Conservation (phyloP, 345 rosid species). For the Hypericum androsaemum region DNA sequence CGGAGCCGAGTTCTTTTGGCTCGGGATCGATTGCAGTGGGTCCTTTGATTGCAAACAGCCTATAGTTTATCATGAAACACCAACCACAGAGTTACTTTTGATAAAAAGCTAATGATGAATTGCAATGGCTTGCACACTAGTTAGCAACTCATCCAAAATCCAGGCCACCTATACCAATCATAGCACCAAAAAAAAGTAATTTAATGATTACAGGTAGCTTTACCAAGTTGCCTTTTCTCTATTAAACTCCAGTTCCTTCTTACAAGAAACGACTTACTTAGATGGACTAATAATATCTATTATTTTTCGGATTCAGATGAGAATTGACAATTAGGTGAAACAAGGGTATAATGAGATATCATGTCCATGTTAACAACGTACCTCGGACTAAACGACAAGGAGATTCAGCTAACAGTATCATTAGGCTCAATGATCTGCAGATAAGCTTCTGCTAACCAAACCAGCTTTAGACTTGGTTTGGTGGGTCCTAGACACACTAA, state of each 20-base stretch:
- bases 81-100: not conserved
- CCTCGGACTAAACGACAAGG: conserved; percentile 14
- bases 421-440: not conserved
- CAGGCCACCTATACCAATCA: too few relatives aligned
- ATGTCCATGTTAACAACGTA: conserved; percentile 21
- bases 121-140: too few relatives aligned
- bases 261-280: not conserved
- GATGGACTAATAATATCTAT: not conserved
- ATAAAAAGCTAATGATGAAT: too few relatives aligned
- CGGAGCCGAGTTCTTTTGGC: conserved; percentile 26
- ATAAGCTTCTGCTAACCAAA: conserved; percentile 15
- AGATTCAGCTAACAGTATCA: conserved; percentile 10
- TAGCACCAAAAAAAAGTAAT: too few relatives aligned
- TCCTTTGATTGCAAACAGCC: conserved; percentile 72
- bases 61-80: conserved; percentile 19
- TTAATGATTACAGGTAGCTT: too few relatives aligned
- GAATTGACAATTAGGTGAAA: conserved; percentile 32
- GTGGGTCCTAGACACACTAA: conserved; percentile 18
- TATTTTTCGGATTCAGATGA: conserved; percentile 8
- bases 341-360: conserved; percentile 20
- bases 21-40: conserved; percentile 34
- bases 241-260: not conserved
- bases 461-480: conserved; percentile 15
- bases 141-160: too few relatives aligned
- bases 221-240: too few relatives aligned